phyloP scores from a whole-genome alignment of 2,329 filamentous ascomycete genomes.

The Colletotrichum sp. region DNA sequence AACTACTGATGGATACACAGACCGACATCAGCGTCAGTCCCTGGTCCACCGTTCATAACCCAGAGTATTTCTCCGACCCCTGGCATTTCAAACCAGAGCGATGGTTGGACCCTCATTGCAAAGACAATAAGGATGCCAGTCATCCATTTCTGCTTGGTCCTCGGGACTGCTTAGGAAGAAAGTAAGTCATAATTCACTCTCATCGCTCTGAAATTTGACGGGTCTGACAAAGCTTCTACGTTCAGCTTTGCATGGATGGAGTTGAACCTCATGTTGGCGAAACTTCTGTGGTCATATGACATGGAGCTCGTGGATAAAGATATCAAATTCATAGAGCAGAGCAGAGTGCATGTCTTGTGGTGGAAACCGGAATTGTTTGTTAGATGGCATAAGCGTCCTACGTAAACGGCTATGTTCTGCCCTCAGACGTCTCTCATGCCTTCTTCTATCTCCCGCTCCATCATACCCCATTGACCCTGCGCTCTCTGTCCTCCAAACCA shows the following conservation, averaged over 20 bases:
- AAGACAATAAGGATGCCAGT: neutral
- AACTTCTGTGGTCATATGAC: neutral
- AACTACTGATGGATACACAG: neutral
- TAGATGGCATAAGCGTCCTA: neutral
- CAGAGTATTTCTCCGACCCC: neutral
- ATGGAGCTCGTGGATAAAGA: neutral
- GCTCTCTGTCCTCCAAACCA: conserved; percentile 30
- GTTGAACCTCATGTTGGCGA: neutral
- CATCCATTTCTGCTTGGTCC: neutral
- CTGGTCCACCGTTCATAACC: neutral
- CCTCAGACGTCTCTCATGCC: neutral
- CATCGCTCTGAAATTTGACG: neutral
- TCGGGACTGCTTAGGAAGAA: neutral
- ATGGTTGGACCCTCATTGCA: neutral
- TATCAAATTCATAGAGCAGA: neutral
- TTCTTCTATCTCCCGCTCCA: conserved; percentile 15
- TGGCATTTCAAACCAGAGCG: neutral
- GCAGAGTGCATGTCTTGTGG: neutral
- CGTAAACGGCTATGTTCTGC: neutral
- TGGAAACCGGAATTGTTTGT: neutral
- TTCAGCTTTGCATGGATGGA: neutral
- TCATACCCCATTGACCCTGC: conserved; percentile 24
- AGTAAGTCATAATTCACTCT: neutral
- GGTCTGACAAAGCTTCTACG: neutral
- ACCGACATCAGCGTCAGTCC: neutral